A percentile compares a stretch with the other conserved stretches of the same genome.
Conservation (phyloP, 202 grass and related monocot species). For the Setaria italica region DNA sequence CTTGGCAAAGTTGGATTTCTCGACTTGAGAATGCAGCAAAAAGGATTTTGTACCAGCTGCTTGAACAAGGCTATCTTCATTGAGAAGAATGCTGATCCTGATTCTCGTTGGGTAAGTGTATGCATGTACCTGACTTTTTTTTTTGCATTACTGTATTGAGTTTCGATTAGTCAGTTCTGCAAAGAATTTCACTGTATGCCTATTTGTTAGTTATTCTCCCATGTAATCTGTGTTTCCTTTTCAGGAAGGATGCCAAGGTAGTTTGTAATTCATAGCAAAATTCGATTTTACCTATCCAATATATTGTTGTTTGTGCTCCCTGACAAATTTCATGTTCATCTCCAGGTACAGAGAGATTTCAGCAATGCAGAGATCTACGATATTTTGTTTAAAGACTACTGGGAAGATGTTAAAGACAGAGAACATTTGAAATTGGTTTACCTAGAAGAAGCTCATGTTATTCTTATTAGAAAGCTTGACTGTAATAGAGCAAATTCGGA, state of each 20-base stretch:
- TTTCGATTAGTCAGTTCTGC: not conserved
- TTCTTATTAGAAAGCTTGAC: constrained; percentile 54
- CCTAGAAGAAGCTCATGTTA: constrained; percentile 56
- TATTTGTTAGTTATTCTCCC: not conserved
- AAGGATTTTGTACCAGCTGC: constrained; percentile 81
- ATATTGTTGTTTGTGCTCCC: not conserved
- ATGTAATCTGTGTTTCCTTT: constrained; percentile 11
- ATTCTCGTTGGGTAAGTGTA: constrained; percentile 50
- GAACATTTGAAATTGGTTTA: constrained; percentile 60
- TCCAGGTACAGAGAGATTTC: constrained; percentile 57
- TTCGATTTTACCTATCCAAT: not conserved
- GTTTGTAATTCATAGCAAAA: constrained; percentile 10
- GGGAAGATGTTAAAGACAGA: constrained; percentile 63
- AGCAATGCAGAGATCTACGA: constrained; percentile 39
- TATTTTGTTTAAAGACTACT: constrained; percentile 86
- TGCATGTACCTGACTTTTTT: constrained; percentile 16
- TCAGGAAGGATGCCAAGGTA: not conserved
- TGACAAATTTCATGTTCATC: constrained; percentile 38
- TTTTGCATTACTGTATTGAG: not conserved
- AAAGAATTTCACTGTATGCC: not conserved
- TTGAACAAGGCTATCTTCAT: constrained; percentile 54
- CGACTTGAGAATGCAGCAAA: constrained; percentile 56
- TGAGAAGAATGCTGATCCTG: constrained; percentile 45
- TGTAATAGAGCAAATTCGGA: constrained; percentile 38
- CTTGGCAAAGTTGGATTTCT: constrained; percentile 68